Base-by-base conservation (phyloP, 331 rosid species). In the Prunus yedoensis region DNA sequence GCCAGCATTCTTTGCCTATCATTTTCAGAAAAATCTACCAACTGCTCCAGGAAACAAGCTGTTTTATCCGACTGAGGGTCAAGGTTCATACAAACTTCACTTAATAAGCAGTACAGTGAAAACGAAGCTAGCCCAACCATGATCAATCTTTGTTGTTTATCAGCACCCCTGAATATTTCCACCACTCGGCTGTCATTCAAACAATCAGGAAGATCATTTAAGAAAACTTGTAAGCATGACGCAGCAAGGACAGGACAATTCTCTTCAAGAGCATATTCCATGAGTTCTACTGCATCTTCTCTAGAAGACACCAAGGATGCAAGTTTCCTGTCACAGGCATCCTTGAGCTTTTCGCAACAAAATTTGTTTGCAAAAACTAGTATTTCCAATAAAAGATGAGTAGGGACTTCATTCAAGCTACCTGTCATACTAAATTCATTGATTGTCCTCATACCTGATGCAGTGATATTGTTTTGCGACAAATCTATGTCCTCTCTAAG, bases 281-380 rank as follows among this genome's bases (percentile, higher is more conserved):
- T 85, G 83, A 93, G 93, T 66, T 91, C 97, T 77, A 91, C 83
- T 14, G 96, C 98, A 85, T 91, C 98, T 43, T 93, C 98, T 80
- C 78, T 87, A 68, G 92, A 83, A 67, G 87, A 84, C 77, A 89
- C 89, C 57, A 88, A 75, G 28, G 90, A 81, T 32, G 98, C 92
- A 18, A 93, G 94, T 82, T 82, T 89, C 84, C 97, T 84, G 49
- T 93, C 98, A n/a, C 97, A 93, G n/a, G 89, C 92, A 83, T 93
- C 94, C 82, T 87, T 93, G 65, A 93, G 97, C 80, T 77, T 84
- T 80, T 89, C 94, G 43, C 98, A 93, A 79, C 96, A 93, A 81
- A 85, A 93, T 69, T 88, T 91, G 66, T 91, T 89, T 30, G 98
- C 93, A 74, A 93, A 93, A 78, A 71, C 83, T 75, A 91, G 77